phyloP scores from a whole-genome alignment of 129 eudicot species.

The Artemisia argyi region DNA sequence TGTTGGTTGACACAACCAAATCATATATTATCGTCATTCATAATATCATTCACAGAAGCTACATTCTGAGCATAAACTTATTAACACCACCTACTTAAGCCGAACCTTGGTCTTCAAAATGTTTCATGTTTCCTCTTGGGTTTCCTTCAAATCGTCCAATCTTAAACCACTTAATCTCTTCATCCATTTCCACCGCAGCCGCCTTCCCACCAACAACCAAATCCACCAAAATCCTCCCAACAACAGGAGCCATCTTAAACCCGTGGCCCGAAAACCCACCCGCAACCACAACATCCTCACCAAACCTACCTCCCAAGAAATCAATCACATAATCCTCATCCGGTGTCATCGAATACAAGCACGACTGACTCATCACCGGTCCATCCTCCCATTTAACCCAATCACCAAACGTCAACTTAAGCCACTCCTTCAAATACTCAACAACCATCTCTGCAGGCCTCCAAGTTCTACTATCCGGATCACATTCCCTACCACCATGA shows the following conservation, averaged over 20 bases:
- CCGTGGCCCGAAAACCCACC: constrained; percentile 99
- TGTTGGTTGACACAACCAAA: no score
- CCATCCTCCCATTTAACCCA: constrained; percentile 43
- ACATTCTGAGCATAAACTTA: no score
- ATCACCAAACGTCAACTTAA: constrained; percentile 52
- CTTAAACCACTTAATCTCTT: constrained; percentile 52
- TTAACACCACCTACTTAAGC: neutral
- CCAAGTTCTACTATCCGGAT: constrained; percentile 73
- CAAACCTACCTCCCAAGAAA: constrained; percentile 78
- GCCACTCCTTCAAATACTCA: constrained; percentile 50
- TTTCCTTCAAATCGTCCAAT: constrained; percentile 60
- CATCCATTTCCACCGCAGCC: constrained; percentile 23
- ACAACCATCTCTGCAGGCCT: constrained; percentile 15
- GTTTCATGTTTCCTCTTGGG: constrained; percentile 64
- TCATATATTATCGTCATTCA: no score
- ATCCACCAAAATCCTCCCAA: constrained; percentile 68
- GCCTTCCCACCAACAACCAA: constrained; percentile 51
- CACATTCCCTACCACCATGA: constrained; percentile 69
- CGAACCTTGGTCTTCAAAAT: constrained; percentile 59
- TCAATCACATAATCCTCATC: constrained; percentile 89
- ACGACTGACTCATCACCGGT: constrained; percentile 70
- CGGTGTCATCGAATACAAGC: constrained; percentile 89
- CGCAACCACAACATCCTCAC: constrained; percentile 70
- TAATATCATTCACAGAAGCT: no score
- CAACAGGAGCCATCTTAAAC: constrained; percentile 84